Percentiles rank a stretch among this genome's conserved stretches.
Evolutionary conservation across 176 grass and related monocot genomes (phyloP).

Genomic region (Thalia dealbata): DNA sequence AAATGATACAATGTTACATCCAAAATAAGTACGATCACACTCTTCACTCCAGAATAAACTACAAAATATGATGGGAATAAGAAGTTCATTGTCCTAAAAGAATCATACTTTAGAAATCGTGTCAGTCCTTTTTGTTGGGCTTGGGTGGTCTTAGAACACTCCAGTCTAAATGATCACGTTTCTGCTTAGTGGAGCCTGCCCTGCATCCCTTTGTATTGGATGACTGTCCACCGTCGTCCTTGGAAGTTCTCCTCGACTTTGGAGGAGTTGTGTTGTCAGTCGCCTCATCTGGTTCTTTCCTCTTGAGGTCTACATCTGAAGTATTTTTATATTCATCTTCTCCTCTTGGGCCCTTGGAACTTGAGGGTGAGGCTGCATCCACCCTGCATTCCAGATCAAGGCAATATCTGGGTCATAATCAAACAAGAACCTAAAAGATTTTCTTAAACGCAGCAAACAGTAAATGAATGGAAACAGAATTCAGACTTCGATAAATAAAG

Average conservation of each 20-base stretch:
- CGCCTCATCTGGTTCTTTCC: constrained; percentile 38
- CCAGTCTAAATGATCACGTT: constrained; percentile 53
- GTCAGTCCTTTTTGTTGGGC: neutral
- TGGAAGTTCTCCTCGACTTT: constrained; percentile 29
- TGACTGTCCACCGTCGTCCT: constrained; percentile 18
- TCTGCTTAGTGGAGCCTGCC: constrained; percentile 34
- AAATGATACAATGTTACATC: no score
- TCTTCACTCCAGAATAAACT: neutral
- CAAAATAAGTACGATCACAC: no score
- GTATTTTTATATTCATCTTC: constrained; percentile 9
- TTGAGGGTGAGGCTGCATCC: constrained; percentile 12
- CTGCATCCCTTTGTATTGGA: constrained; percentile 28
- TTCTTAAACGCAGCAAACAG: neutral
- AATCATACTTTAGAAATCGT: no score
- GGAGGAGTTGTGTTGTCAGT: constrained; percentile 34
- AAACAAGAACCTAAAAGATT: neutral
- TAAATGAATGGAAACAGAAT: neutral
- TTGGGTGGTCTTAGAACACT: constrained; percentile 43
- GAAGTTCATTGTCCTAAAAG: neutral
- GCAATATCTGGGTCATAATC: neutral
- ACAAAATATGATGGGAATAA: neutral
- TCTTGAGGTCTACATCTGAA: constrained; percentile 41
- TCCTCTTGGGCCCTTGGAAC: constrained; percentile 33
- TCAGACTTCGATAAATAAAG: neutral
- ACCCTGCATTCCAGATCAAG: constrained; percentile 29